These are phyloP conservation scores for Eimeria sp. DNA, from an alignment of 169 alveolate genomes.

Conservation along the genomic window DNA sequence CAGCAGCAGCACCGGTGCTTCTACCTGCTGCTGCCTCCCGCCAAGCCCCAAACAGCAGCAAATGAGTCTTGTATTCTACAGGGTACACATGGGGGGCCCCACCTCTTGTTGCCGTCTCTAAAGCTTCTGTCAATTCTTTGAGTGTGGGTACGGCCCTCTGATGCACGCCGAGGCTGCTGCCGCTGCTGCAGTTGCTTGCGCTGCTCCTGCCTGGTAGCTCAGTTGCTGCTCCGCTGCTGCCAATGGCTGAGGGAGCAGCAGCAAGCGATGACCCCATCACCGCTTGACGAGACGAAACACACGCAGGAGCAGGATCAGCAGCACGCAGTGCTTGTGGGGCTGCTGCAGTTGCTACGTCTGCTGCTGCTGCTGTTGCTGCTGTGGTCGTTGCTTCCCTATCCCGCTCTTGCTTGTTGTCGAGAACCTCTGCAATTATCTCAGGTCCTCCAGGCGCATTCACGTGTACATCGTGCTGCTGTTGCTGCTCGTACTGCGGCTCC, in stretches of 20 bases:
- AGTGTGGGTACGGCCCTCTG: not conserved
- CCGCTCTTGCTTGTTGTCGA: not conserved
- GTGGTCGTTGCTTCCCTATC: not conserved
- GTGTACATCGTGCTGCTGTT: not conserved
- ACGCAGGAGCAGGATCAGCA: not conserved
- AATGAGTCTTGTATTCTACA: conserved; percentile 9
- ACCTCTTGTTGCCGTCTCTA: conserved; percentile 36
- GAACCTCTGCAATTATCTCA: not conserved
- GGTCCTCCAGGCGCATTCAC: not conserved
- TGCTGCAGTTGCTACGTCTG: not conserved
- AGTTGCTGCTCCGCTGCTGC: not conserved
- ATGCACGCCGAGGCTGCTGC: not conserved
- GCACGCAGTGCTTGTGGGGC: not conserved
- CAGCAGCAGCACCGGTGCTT: not conserved
- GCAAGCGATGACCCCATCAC: not conserved
- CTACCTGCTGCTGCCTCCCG: conserved; percentile 4
- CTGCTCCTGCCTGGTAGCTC: not conserved
- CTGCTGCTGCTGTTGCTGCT: conserved; percentile 10
- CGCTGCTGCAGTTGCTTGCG: conserved; percentile 41
- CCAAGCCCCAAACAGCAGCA: conserved; percentile 73
- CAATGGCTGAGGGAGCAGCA: conserved; percentile 11
- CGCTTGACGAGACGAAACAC: not conserved
- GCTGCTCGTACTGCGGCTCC: not conserved
- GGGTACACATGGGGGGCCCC: conserved; percentile 26
- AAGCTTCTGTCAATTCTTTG: conserved; percentile 7